Conservation (phyloP, 306 rosid species). For the Purshia tridentata region DNA sequence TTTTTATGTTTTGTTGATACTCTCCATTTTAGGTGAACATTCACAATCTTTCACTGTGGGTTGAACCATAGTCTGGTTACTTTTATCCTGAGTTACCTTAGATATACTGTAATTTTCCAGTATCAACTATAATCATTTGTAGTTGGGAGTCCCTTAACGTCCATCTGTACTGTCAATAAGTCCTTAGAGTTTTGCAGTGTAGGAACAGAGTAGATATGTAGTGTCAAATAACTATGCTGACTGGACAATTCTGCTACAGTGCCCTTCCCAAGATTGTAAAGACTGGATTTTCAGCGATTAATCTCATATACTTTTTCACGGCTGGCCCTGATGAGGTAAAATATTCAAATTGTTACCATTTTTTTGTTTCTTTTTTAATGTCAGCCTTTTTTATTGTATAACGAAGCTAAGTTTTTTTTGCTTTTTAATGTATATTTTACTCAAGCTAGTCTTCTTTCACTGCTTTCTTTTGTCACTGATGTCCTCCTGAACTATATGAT, state of each 20-base stretch:
- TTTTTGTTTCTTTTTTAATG: neutral
- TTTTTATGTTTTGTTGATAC: neutral
- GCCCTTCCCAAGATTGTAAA: slow-evolving; percentile 92
- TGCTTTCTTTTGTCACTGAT: too few species aligned
- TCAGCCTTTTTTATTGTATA: too few species aligned
- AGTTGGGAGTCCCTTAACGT: neutral
- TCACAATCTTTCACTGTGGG: neutral
- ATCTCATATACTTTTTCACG: slow-evolving; percentile 98
- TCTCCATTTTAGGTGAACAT: neutral
- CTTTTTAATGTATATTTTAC: neutral
- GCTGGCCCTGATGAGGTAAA: slow-evolving; percentile 99
- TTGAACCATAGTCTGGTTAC: too few species aligned
- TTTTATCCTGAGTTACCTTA: neutral
- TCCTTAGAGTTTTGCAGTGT: neutral
- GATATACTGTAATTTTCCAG: neutral
- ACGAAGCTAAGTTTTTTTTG: too few species aligned
- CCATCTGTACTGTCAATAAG: slow-evolving; percentile 5
- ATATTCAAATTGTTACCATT: neutral
- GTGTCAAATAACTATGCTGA: slow-evolving; percentile 20
- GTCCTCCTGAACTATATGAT: too few species aligned
- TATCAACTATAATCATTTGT: neutral
- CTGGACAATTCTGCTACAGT: slow-evolving; percentile 47
- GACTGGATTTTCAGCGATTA: slow-evolving; percentile 94
- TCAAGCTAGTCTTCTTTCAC: too few species aligned
- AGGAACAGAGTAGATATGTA: neutral